Conservation (phyloP, 441 rosid genomes). For the Erysimum cheiri region DNA sequence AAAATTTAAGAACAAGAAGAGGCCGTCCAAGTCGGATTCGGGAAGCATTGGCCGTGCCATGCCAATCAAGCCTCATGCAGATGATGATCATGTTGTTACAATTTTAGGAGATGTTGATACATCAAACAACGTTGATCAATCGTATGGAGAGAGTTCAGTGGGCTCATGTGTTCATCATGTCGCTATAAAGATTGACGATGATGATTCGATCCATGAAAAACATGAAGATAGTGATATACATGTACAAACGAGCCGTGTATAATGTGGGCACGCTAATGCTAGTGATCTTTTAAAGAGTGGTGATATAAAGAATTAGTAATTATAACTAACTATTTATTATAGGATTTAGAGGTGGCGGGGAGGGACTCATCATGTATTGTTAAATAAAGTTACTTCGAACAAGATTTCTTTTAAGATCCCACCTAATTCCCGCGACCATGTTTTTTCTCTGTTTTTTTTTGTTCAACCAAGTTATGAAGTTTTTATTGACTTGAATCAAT, state of each 20-base stretch:
- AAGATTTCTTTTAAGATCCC: too few relatives aligned
- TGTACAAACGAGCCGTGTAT: slow-evolving; percentile 29
- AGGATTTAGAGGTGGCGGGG: background rate
- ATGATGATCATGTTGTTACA: slow-evolving; percentile 33
- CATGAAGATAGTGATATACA: slow-evolving; percentile 38
- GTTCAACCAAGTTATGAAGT: background rate
- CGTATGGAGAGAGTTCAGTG: slow-evolving; percentile 32
- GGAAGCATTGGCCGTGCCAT: slow-evolving; percentile 3
- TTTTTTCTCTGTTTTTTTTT: background rate
- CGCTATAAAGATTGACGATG: slow-evolving; percentile 32
- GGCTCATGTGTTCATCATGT: slow-evolving; percentile 33
- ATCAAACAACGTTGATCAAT: slow-evolving; percentile 20
- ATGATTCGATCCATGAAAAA: slow-evolving; percentile 26
- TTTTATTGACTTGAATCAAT: background rate
- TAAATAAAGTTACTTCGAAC: too few relatives aligned
- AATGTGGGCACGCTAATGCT: slow-evolving; percentile 14
- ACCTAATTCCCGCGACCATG: too few relatives aligned
- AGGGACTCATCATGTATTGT: slow-evolving; percentile 12
- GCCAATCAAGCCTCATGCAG: slow-evolving; percentile 20
- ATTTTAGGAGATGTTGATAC: slow-evolving; percentile 31
- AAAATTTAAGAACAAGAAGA: slow-evolving; percentile 42
- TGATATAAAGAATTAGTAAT: slow-evolving; percentile 3
- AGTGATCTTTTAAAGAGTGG: slow-evolving; percentile 22
- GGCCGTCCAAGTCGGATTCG: slow-evolving; percentile 35
- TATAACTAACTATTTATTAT: slow-evolving; percentile 23